Percentiles rank a stretch among this genome's conserved stretches.
These are phyloP conservation scores for Trichothecium sympodiale DNA, from an alignment of 2,329 filamentous ascomycete species.

Conservation along the genomic window DNA sequence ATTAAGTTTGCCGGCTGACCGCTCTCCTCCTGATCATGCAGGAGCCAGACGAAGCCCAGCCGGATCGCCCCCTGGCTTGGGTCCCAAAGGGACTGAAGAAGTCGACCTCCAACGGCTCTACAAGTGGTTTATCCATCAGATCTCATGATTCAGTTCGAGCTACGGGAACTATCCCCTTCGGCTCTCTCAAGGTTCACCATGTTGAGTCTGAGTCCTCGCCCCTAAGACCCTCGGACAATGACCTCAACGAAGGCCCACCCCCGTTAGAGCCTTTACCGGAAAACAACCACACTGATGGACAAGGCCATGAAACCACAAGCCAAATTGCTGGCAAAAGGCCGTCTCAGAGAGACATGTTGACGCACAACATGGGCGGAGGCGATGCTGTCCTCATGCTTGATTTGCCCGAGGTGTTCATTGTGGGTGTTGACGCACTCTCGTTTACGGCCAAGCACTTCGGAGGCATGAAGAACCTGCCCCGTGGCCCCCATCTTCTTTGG, in stretches of 20 bases:
- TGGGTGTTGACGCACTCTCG: slow-evolving; percentile 42
- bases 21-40: too few relatives aligned
- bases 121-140: slow-evolving; percentile 10
- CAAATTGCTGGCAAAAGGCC: neutral
- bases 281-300: too few relatives aligned
- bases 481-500: slow-evolving; percentile 50
- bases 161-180: slow-evolving; percentile 28
- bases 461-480: slow-evolving; percentile 43
- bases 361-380: slow-evolving; percentile 24
- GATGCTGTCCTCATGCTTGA: slow-evolving; percentile 43
- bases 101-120: slow-evolving; percentile 2
- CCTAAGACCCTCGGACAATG: slow-evolving; percentile 3
- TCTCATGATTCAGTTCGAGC: slow-evolving; percentile 26
- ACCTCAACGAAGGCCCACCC: neutral
- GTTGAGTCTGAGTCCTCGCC: slow-evolving; percentile 9
- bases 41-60: too few relatives aligned
- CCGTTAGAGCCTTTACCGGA: slow-evolving; percentile 1
- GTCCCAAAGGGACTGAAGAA: neutral
- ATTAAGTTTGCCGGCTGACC: too few relatives aligned
- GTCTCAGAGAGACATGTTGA: slow-evolving; percentile 3
- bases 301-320: neutral
- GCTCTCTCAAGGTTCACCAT: slow-evolving; percentile 28
- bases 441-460: slow-evolving; percentile 36
- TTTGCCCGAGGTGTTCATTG: slow-evolving; percentile 36
- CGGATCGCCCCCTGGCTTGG: too few relatives aligned